These are phyloP conservation scores for Mycena metata DNA, from an alignment of 768 basidiomycete species.

Conservation along the genomic window DNA sequence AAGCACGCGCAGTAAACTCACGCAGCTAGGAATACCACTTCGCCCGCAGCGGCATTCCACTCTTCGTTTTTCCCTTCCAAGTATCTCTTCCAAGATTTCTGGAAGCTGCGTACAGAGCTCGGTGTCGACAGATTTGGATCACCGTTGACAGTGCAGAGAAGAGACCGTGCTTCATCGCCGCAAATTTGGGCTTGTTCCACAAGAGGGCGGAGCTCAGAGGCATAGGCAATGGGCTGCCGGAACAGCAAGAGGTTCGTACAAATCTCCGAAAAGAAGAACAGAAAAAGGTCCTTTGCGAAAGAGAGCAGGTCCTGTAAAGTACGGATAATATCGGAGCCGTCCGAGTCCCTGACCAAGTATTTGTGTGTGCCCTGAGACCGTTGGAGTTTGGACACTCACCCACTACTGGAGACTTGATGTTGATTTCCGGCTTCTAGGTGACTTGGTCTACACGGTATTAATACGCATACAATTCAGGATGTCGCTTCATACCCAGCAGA, in stretches of 20 bases:
- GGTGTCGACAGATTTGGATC: no score
- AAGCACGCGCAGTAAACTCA: neutral
- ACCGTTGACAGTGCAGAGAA: neutral
- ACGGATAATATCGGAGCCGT: neutral
- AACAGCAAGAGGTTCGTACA: constrained; percentile 16
- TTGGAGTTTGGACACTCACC: constrained; percentile 5
- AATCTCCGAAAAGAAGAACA: neutral
- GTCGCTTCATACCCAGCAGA: neutral
- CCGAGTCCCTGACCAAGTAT: neutral
- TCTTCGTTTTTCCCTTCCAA: constrained; percentile 16
- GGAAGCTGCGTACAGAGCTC: neutral
- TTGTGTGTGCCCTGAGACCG: neutral
- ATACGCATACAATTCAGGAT: neutral
- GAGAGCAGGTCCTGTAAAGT: neutral
- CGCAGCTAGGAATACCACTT: neutral
- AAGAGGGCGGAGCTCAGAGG: constrained; percentile 16
- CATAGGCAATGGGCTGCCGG: constrained; percentile 4
- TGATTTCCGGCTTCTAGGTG: constrained; percentile 9
- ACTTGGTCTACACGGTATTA: constrained; percentile 4
- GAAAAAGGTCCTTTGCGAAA: neutral
- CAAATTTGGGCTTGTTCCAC: neutral
- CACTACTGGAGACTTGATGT: neutral
- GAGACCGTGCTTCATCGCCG: neutral
- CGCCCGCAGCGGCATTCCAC: neutral
- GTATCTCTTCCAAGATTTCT: constrained; percentile 8